Percentiles rank a stretch among this genome's conserved stretches.
Evolutionary conservation across 148 eudicot species (phyloP).

Genomic region (Vaccinium vitisidaea): DNA sequence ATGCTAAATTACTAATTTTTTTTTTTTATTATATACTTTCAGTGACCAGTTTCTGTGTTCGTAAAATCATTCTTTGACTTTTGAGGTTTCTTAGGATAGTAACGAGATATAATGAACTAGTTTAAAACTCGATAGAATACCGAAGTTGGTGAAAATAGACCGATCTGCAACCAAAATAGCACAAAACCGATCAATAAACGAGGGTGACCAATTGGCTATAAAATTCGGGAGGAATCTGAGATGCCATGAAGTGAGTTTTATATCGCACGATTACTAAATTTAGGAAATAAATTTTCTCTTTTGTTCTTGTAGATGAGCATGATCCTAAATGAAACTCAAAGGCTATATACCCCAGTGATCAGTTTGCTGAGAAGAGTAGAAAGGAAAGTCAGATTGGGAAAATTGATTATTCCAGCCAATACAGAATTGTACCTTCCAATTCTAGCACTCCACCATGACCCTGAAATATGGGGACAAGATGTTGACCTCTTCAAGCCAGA

Average conservation of each 20-base stretch:
- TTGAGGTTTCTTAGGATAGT: too few species aligned
- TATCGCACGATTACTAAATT: background rate
- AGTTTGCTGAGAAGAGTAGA: background rate
- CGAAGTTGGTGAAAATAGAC: background rate
- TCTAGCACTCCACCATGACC: constrained; percentile 10
- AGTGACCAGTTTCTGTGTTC: too few species aligned
- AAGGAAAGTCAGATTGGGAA: background rate
- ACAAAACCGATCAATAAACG: too few species aligned
- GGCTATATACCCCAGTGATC: background rate
- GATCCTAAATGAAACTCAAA: constrained; percentile 2
- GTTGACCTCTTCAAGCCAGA: constrained; percentile 11
- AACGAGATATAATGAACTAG: too few species aligned
- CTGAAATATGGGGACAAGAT: constrained; percentile 16
- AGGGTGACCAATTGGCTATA: background rate
- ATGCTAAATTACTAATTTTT: too few species aligned
- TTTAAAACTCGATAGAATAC: too few species aligned
- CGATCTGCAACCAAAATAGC: background rate
- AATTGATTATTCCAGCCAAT: background rate
- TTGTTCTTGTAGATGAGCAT: background rate
- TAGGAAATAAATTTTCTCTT: background rate
- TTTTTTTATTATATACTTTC: too few species aligned
- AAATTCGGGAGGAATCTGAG: background rate
- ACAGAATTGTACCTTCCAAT: background rate
- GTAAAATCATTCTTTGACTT: too few species aligned
- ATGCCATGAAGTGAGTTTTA: background rate